These are phyloP conservation scores for Penicillium sp. DNA, from an alignment of 2,329 filamentous ascomycete species.

Conservation along the genomic window DNA sequence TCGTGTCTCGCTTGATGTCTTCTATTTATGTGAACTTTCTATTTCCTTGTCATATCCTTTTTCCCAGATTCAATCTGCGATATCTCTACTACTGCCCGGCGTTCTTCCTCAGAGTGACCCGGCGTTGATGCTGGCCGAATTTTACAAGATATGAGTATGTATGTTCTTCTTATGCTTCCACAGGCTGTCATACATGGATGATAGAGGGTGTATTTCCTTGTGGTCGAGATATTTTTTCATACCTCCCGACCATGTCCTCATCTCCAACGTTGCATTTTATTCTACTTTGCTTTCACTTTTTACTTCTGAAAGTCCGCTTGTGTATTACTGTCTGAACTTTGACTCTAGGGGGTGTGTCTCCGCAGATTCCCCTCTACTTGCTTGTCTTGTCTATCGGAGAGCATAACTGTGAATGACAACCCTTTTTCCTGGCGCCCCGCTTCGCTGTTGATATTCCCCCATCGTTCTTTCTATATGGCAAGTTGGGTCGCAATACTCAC, in stretches of 20 bases:
- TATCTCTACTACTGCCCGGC: constrained; percentile 2
- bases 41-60: constrained; percentile 7
- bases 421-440: background rate
- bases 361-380: constrained; percentile 2
- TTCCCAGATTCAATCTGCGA: constrained; percentile 4
- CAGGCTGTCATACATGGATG: constrained; percentile 16
- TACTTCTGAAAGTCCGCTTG: background rate
- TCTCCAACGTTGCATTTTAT: background rate
- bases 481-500: constrained; percentile 1
- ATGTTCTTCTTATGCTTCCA: constrained; percentile 8
- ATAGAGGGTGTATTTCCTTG: constrained; percentile 16
- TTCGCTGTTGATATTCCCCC: constrained; percentile 15
- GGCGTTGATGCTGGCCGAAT: constrained; percentile 15
- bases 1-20: constrained; percentile 13
- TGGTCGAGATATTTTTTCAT: constrained; percentile 9
- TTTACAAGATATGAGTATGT: constrained; percentile 24
- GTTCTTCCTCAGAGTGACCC: constrained; percentile 11
- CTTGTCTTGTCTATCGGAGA: background rate
- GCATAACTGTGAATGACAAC: background rate
- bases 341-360: background rate
- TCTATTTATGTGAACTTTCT: constrained; percentile 11
- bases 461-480: constrained; percentile 9
- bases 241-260: constrained; percentile 4
- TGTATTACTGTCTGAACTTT: constrained; percentile 13
- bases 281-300: background rate